phyloP scores from a whole-genome alignment of 495 filamentous ascomycete genomes.

The Evernia prunastri region DNA sequence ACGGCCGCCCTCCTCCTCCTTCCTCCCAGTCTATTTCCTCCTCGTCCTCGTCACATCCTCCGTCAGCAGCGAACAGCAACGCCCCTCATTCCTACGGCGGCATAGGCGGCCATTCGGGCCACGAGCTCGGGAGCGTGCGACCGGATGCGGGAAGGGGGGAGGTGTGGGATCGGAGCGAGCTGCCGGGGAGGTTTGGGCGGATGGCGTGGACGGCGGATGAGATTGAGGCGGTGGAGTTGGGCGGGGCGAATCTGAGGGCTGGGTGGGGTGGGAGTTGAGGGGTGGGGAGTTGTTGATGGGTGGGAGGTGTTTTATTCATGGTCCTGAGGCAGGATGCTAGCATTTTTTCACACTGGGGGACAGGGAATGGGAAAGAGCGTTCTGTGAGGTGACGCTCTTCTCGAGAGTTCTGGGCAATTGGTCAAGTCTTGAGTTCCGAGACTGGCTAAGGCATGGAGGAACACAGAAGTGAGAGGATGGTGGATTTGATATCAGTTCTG shows the following conservation, averaged over 20 bases:
- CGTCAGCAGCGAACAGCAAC: neutral
- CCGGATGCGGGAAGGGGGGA: constrained; percentile 55
- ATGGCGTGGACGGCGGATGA: constrained; percentile 65
- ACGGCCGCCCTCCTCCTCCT: constrained; percentile 41
- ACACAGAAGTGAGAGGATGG: neutral
- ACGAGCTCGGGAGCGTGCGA: constrained; percentile 61
- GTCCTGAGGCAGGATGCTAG: neutral
- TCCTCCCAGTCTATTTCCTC: constrained; percentile 24
- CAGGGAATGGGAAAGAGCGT: too few species aligned
- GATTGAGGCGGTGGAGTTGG: constrained; percentile 92
- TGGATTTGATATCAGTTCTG: neutral
- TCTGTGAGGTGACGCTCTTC: neutral
- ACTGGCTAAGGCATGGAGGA: neutral
- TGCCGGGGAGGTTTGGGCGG: constrained; percentile 75
- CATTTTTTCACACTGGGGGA: neutral
- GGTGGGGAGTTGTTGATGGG: neutral
- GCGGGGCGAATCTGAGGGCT: constrained; percentile 61
- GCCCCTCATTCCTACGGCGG: constrained; percentile 35
- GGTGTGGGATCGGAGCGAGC: constrained; percentile 82
- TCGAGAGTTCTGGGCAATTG: neutral
- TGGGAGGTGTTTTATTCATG: neutral
- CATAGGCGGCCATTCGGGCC: constrained; percentile 60
- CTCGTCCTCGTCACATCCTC: constrained; percentile 26
- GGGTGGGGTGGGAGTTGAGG: constrained; percentile 24
- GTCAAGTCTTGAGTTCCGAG: neutral